Evolutionary conservation across 192 early-diverging fungal species (phyloP).

Genomic region (Rhizophlyctis rosea): DNA sequence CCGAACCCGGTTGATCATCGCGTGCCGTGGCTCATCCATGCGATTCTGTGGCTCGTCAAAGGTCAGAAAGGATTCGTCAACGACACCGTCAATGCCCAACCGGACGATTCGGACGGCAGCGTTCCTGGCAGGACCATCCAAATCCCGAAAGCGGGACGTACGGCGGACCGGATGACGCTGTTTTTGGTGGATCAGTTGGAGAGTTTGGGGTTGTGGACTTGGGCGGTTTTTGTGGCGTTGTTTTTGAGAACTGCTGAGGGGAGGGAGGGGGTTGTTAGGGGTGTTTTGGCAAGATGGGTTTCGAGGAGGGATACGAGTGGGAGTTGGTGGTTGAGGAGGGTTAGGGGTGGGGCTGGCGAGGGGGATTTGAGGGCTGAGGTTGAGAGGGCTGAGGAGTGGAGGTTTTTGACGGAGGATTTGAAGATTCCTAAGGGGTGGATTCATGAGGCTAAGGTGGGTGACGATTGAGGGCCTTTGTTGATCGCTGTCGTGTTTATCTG

Average conservation of each 20-base stretch:
- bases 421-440: conserved; percentile 64
- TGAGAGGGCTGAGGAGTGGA: conserved; percentile 27
- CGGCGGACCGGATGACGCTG: conserved; percentile 45
- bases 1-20: conserved; percentile 63
- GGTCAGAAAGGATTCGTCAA: conserved; percentile 47
- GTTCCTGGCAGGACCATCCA: background rate
- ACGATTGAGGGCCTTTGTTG: conserved; percentile 11
- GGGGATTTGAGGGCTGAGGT: conserved; percentile 9
- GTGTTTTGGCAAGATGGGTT: conserved; percentile 36
- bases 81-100: conserved; percentile 2
- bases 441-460: conserved; percentile 53
- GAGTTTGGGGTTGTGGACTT: conserved; percentile 73
- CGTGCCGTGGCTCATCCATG: conserved; percentile 64
- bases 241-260: conserved; percentile 52
- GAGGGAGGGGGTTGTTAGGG: conserved; percentile 46
- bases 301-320: conserved; percentile 38
- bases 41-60: conserved; percentile 45
- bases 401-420: conserved; percentile 61
- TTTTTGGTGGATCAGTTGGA: conserved; percentile 72
- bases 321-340: conserved; percentile 22
- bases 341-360: conserved; percentile 23
- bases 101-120: conserved; percentile 12
- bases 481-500: no score
- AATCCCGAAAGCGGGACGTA: conserved; percentile 16
- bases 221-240: conserved; percentile 75